phyloP scores from a whole-genome alignment of 768 basidiomycete species.

The Tylopilus felleus region DNA sequence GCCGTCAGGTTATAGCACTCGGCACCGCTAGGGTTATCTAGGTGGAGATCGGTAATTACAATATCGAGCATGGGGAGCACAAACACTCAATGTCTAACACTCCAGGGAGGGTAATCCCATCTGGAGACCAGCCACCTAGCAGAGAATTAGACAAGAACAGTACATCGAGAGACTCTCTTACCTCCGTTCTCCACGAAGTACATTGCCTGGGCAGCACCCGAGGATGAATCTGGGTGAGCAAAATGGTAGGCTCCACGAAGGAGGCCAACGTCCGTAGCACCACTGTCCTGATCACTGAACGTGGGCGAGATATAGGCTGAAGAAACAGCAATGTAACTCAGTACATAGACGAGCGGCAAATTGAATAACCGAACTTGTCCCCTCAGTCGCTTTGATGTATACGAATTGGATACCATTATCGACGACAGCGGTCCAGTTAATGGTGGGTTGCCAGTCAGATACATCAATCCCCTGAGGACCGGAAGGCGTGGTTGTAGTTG shows the following conservation, averaged over 20 bases:
- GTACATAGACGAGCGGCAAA: background rate
- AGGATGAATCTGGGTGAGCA: constrained; percentile 49
- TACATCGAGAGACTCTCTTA: background rate
- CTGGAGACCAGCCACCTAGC: background rate
- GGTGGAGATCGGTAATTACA: background rate
- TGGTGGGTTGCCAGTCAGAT: constrained; percentile 44
- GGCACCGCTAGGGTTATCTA: constrained; percentile 51
- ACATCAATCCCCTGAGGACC: constrained; percentile 53
- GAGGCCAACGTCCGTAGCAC: constrained; percentile 51
- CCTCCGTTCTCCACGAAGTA: background rate
- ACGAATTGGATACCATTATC: constrained; percentile 52
- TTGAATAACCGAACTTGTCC: constrained; percentile 39
- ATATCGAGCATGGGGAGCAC: constrained; percentile 6
- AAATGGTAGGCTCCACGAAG: constrained; percentile 63
- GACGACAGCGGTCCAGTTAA: constrained; percentile 53
- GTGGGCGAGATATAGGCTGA: constrained; percentile 21
- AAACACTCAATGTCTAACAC: constrained; percentile 59
- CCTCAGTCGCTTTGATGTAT: constrained; percentile 69
- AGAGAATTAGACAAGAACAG: background rate
- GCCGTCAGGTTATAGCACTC: constrained; percentile 53
- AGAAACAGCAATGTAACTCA: background rate
- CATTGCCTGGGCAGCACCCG: constrained; percentile 37
- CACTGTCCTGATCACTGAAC: constrained; percentile 48
- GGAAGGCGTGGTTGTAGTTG: constrained; percentile 28
- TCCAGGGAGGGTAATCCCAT: background rate